Conservation (phyloP, 179 eudicot species). For the Camellia oleifera region DNA sequence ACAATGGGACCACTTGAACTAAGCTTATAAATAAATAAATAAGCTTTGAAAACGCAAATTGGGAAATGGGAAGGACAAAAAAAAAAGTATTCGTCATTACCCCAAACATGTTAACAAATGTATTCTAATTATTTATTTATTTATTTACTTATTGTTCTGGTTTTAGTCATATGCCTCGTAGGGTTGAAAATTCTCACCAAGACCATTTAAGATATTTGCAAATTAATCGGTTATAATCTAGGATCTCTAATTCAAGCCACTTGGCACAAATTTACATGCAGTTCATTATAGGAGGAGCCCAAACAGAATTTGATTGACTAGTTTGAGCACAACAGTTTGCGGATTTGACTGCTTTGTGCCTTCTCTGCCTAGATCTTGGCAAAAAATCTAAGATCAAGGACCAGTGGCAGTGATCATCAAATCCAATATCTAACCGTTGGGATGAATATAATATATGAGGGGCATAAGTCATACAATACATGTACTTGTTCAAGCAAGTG, state of each 20-base stretch:
- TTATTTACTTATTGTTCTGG: neutral
- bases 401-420: neutral
- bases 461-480: neutral
- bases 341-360: neutral
- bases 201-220: neutral
- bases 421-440: neutral
- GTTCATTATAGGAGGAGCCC: neutral
- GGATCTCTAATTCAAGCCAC: neutral
- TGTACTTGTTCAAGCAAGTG: neutral
- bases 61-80: neutral
- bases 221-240: neutral
- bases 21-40: neutral
- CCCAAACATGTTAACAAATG: neutral
- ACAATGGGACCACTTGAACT: neutral
- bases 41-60: no score
- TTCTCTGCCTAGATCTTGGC: neutral
- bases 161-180: neutral
- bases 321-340: neutral
- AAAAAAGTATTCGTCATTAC: neutral
- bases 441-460: neutral
- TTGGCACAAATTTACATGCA: neutral
- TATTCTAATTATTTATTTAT: no score
- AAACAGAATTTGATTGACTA: neutral
- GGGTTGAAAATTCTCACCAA: neutral
- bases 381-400: neutral